Evolutionary conservation across 1,139 yeast species (phyloP), one percentile per base, ranked within the genome.

Genomic region (Taphrina deformans): DNA sequence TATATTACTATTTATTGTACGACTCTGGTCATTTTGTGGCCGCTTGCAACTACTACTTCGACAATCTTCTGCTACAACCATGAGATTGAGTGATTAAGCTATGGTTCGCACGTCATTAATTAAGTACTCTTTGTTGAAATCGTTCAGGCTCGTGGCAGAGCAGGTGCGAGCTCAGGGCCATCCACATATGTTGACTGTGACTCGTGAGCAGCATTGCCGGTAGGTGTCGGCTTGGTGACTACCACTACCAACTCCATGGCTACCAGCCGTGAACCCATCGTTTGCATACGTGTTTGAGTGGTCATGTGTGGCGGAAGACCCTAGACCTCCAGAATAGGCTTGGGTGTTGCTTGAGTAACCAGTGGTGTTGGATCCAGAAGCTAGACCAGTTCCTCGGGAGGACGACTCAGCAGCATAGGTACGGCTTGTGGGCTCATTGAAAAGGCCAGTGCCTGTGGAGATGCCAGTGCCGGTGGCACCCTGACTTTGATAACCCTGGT

Each of bases 121-220:
- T 44, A 44, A 10, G 12, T 31, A 21, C 27, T 44, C 48, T 44
- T n/a, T 44, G 24, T 7, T 21, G 7, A 10, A 5, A 16, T 44
- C n/a, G 27, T 44, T 48, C 53, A 48, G 27, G 55, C 44, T 40
- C 58, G 58, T 35, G 48, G 58, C 14, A 53, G 40, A 40, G 58
- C 48, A n/a, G 58, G 58, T 6, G 58, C 58, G 4, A 53, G 48
- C 48, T 53, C 58, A 21, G 58, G 58, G 3, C 58, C 58, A 16
- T 29, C 45, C 31, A 24, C 21, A 24, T 53, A 53, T 4, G 58
- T 38, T 1, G 58, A 35, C 23, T 31, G 31, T 9, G 46, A 23
- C 12, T 33, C 58, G 3, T 51, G 55, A 31, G 55, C 44, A 14
- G 58, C 44, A 21, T 16, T 21, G n/a, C 27, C 27, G n/a, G 27